A percentile compares a stretch with the other conserved stretches of the same genome.
These are phyloP conservation scores for Solanum etuberosum DNA, from an alignment of 257 asterid species.

Conservation along the genomic window DNA sequence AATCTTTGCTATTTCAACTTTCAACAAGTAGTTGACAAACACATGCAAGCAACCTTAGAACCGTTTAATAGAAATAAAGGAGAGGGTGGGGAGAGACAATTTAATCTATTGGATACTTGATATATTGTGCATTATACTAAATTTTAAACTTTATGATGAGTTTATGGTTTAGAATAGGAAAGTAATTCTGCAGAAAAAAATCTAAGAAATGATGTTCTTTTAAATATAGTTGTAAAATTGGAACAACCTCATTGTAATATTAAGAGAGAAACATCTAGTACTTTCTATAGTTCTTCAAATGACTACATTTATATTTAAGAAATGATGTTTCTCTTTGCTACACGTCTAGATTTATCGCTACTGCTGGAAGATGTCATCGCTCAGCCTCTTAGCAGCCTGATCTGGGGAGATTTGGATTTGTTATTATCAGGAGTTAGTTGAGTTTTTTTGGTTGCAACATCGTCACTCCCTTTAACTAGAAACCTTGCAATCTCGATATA, in stretches of 20 bases:
- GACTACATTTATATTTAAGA: neutral
- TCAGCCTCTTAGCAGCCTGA: slow-evolving; percentile 17
- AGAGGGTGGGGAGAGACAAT: neutral
- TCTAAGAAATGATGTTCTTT: neutral
- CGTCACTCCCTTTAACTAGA: slow-evolving; percentile 4
- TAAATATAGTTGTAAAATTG: neutral
- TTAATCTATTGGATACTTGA: neutral
- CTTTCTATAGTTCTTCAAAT: neutral
- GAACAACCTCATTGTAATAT: neutral
- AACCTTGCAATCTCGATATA: neutral
- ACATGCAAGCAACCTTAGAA: neutral
- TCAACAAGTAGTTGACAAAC: neutral
- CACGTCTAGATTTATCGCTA: neutral
- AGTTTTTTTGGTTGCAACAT: neutral
- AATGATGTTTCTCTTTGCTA: neutral
- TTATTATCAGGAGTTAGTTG: neutral
- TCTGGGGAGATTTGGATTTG: neutral
- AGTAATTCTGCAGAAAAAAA: neutral
- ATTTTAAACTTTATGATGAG: neutral
- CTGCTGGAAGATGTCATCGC: neutral
- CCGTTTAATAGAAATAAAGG: neutral
- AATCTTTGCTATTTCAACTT: neutral
- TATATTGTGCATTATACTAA: neutral
- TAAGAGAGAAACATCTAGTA: neutral
- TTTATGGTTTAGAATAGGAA: neutral